Conservation (phyloP, 2,329 filamentous ascomycete species). For the Pseudogymnoascus sp. region DNA sequence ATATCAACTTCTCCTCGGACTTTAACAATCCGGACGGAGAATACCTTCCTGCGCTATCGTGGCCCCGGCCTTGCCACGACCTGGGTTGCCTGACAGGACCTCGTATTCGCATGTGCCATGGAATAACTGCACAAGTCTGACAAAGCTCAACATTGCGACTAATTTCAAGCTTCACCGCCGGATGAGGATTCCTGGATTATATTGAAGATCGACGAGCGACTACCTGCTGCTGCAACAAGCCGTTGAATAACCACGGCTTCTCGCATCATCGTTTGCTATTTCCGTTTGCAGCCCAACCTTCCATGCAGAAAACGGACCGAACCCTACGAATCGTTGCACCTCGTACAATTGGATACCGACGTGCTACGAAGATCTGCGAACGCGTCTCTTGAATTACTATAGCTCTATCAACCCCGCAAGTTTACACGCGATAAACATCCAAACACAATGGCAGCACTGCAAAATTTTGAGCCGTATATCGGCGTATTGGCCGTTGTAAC, state of each 20-base stretch:
- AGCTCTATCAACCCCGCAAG: not conserved
- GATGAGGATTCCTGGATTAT: constrained; percentile 1
- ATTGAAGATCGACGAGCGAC: not conserved
- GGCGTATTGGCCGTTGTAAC: constrained; percentile 23
- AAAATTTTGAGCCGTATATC: constrained; percentile 10
- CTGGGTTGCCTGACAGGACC: not conserved
- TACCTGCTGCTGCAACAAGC: not conserved
- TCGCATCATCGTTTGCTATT: not conserved
- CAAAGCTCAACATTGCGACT: not conserved
- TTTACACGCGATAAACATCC: not conserved
- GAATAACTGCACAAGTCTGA: not conserved
- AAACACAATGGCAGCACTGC: not conserved
- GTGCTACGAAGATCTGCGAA: not conserved
- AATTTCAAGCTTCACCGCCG: not conserved
- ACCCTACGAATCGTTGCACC: not conserved
- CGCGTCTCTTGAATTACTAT: not conserved
- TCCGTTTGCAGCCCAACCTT: not conserved
- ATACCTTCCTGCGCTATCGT: not conserved
- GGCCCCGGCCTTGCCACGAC: not conserved
- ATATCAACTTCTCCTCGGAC: not conserved
- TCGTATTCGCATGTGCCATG: not conserved
- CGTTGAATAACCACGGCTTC: not conserved
- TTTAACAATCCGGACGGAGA: not conserved
- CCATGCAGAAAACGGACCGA: not conserved
- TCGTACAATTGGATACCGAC: not conserved